A percentile compares a stretch with the other conserved stretches of the same genome.
phyloP scores from a whole-genome alignment of 2,329 filamentous ascomycete species.

The Beauveria caledonica region DNA sequence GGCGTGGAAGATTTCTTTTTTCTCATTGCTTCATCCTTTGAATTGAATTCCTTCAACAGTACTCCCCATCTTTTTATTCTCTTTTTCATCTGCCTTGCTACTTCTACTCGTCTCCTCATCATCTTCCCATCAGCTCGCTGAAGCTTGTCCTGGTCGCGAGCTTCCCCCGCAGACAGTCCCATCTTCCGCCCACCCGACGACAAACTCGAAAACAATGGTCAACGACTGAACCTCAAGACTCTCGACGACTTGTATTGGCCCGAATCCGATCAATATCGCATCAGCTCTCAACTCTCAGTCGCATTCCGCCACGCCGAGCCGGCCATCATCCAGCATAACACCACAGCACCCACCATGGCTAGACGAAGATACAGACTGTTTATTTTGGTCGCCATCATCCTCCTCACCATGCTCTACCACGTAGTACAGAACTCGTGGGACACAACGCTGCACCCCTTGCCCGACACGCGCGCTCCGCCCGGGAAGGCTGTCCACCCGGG shows the following conservation, averaged over 20 bases:
- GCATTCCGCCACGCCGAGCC: neutral
- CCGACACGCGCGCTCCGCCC: neutral
- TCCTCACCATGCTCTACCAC: conserved; percentile 47
- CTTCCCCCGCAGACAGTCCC: neutral
- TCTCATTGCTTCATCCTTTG: neutral
- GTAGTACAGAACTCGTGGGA: conserved; percentile 35
- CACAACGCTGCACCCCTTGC: conserved; percentile 11
- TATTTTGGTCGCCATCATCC: conserved; percentile 44
- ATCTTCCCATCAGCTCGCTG: neutral
- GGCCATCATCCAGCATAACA: neutral
- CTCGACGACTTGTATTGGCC: neutral
- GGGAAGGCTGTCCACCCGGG: neutral
- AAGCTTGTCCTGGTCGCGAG: neutral
- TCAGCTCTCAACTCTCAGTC: neutral
- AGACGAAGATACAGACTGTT: conserved; percentile 57
- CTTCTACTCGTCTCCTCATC: neutral
- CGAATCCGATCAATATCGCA: neutral
- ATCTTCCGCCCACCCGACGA: neutral
- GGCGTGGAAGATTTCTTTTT: neutral
- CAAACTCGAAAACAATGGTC: neutral
- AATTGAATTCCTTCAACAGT: too few species aligned
- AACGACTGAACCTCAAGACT: neutral
- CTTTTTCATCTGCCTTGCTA: neutral
- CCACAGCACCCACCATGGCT: conserved; percentile 35
- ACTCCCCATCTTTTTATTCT: too few species aligned